Evolutionary conservation across 2,329 filamentous ascomycete species (phyloP).

Genomic region (Aspergillus piperis): DNA sequence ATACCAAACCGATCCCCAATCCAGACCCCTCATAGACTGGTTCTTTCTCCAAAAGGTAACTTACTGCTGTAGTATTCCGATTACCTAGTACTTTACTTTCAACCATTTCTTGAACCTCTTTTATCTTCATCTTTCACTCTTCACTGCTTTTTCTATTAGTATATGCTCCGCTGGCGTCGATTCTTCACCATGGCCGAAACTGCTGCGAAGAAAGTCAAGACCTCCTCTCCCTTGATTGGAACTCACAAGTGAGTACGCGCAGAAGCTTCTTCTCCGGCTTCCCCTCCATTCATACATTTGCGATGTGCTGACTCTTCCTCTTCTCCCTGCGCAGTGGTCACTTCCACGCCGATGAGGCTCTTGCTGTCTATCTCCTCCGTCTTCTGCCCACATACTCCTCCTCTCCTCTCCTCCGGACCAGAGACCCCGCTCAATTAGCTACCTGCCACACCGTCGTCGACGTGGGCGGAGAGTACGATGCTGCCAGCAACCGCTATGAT

Average conservation of each 20-base stretch:
- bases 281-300: slow-evolving; percentile 5
- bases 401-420: slow-evolving; percentile 78
- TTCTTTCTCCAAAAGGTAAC: neutral
- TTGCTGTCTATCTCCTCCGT: slow-evolving; percentile 94
- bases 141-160: neutral
- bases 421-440: slow-evolving; percentile 75
- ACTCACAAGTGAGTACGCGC: slow-evolving; percentile 71
- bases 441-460: slow-evolving; percentile 95
- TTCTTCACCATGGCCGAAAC: slow-evolving; percentile 66
- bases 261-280: neutral
- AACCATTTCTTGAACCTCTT: neutral
- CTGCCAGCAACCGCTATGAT: slow-evolving; percentile 77
- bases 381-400: slow-evolving; percentile 77
- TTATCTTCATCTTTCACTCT: neutral
- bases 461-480: slow-evolving; percentile 92
- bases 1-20: neutral
- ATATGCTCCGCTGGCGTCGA: slow-evolving; percentile 42
- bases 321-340: slow-evolving; percentile 63
- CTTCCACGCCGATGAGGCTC: slow-evolving; percentile 97
- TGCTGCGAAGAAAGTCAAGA: slow-evolving; percentile 82
- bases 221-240: slow-evolving; percentile 71
- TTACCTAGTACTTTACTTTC: neutral
- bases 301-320: slow-evolving; percentile 8
- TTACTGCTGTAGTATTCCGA: neutral
- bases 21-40: neutral